Conservation (phyloP, 2,329 filamentous ascomycete genomes). For the Penicillium thymicola region DNA sequence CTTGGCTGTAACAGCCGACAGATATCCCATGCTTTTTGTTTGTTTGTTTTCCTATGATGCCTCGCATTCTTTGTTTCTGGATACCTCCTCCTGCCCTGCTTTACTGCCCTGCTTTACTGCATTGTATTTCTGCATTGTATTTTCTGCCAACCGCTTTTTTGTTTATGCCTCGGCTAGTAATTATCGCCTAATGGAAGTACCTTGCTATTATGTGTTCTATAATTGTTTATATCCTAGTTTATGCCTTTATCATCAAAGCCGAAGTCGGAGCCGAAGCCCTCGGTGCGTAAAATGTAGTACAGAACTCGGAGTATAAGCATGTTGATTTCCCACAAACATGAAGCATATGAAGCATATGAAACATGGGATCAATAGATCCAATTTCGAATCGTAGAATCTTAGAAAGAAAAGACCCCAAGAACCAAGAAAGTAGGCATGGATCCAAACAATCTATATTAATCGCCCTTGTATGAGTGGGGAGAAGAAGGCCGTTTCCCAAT, state of each 20-base stretch:
- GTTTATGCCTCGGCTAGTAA: slow-evolving; percentile 18
- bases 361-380: neutral
- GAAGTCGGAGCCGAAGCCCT: slow-evolving; percentile 2
- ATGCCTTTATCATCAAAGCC: neutral
- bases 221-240: neutral
- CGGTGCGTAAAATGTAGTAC: slow-evolving; percentile 3
- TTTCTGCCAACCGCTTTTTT: slow-evolving; percentile 18
- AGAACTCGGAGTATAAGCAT: slow-evolving; percentile 2
- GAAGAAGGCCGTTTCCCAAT: neutral
- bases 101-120: slow-evolving; percentile 18
- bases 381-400: neutral
- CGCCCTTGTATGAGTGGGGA: slow-evolving; percentile 1
- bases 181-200: slow-evolving; percentile 14
- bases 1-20: slow-evolving; percentile 1
- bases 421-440: neutral
- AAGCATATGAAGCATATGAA: neutral
- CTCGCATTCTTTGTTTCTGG: slow-evolving; percentile 19
- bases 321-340: neutral
- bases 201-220: neutral
- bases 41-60: neutral
- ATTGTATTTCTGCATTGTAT: slow-evolving; percentile 21
- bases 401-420: neutral
- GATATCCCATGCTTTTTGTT: neutral
- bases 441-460: neutral
- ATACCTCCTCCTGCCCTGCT: slow-evolving; percentile 27